Conservation (phyloP, 1,139 yeast genomes). For the Candida pseudocylindracea region DNA sequence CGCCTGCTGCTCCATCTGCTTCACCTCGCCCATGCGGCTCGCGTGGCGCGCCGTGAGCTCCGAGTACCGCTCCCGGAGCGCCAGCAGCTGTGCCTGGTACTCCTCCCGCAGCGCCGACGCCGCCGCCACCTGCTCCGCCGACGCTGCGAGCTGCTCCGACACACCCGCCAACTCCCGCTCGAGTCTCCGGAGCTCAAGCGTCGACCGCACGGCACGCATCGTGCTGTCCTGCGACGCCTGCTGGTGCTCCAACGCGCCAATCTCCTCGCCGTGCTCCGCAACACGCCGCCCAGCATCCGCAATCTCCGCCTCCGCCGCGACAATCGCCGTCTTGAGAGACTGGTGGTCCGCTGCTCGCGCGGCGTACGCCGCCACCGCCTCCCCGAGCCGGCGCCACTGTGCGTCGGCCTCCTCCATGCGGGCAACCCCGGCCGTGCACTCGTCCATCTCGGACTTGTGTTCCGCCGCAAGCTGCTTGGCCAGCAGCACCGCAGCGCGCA, state of each 20-base stretch:
- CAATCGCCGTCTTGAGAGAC: no score
- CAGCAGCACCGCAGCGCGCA: no score
- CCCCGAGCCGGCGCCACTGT: no score
- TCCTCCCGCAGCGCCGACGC: conserved; percentile 24
- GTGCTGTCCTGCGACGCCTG: conserved; percentile 8
- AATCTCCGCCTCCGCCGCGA: no score
- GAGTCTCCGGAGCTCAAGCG: conserved; percentile 15
- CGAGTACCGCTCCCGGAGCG: conserved; percentile 31
- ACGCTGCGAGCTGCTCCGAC: conserved; percentile 3
- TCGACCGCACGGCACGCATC: conserved; percentile 16
- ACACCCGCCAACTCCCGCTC: conserved; percentile 10
- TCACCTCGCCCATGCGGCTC: conserved; percentile 65
- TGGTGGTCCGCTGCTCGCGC: no score
- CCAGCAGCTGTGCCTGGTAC: conserved; percentile 36
- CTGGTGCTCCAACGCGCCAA: conserved; percentile 1
- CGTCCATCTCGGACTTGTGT: no score
- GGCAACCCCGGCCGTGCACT: no score
- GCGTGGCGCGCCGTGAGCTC: conserved; percentile 46
- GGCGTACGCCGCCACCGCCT: no score
- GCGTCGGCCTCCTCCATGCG: no score
- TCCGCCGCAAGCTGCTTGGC: no score
- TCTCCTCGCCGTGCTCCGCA: conserved; percentile 9
- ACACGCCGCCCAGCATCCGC: no score
- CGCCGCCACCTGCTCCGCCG: no score
- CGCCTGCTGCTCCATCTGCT: conserved; percentile 62